A percentile compares a stretch with the other conserved stretches of the same genome.
Conservation (phyloP, 176 grass and related monocot species). For the Musa acuminata region DNA sequence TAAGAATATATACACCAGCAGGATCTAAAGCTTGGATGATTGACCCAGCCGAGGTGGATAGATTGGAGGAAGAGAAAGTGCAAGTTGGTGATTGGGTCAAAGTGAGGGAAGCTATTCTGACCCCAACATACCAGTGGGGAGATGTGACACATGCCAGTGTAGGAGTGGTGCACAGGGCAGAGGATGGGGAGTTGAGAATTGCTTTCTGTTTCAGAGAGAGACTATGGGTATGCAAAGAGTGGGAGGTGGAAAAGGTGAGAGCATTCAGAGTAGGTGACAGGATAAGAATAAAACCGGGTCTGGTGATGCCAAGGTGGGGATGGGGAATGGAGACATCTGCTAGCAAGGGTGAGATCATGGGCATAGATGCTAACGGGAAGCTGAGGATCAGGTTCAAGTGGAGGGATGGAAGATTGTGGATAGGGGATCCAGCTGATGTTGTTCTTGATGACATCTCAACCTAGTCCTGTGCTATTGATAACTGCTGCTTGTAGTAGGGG, state of each 20-base stretch:
- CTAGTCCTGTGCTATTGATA: background rate
- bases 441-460: slow-evolving; percentile 60
- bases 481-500: background rate
- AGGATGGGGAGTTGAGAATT: slow-evolving; percentile 85
- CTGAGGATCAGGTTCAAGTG: slow-evolving; percentile 92
- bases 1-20: slow-evolving; percentile 92
- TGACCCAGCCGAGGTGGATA: slow-evolving; percentile 84
- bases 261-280: slow-evolving; percentile 65
- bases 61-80: slow-evolving; percentile 77
- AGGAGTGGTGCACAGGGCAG: slow-evolving; percentile 77
- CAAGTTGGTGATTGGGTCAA: slow-evolving; percentile 84
- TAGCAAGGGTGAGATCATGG: slow-evolving; percentile 77
- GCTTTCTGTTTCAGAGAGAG: slow-evolving; percentile 96
- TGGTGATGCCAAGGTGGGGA: slow-evolving; percentile 78
- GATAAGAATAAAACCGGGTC: slow-evolving; percentile 61
- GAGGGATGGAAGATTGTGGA: slow-evolving; percentile 79
- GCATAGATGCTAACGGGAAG: slow-evolving; percentile 93
- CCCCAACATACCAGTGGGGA: slow-evolving; percentile 93
- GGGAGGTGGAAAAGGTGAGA: slow-evolving; percentile 82
- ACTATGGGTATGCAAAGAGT: slow-evolving; percentile 89
- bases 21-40: slow-evolving; percentile 95
- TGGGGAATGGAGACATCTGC: slow-evolving; percentile 88
- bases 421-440: slow-evolving; percentile 90
- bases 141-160: slow-evolving; percentile 77
- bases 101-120: slow-evolving; percentile 60